These are phyloP conservation scores for Fusarium graminum DNA, from an alignment of 2,329 filamentous ascomycete species.

Conservation along the genomic window DNA sequence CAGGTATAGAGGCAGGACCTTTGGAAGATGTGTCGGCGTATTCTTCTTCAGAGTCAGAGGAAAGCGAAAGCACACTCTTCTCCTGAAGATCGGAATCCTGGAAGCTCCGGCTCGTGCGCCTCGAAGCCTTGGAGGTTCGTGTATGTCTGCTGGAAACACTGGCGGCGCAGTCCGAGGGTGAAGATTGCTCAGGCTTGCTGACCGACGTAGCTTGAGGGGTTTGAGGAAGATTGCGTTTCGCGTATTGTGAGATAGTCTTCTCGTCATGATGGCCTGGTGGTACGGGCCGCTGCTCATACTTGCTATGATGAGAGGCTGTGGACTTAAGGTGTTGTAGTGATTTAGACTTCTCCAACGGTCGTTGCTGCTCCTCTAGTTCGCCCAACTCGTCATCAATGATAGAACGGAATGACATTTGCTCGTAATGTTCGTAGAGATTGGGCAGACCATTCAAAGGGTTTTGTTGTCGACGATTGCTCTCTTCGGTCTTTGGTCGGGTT, in stretches of 20 bases:
- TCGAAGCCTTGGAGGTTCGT: conserved; percentile 66
- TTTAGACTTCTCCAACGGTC: conserved; percentile 23
- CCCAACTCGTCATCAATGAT: conserved; percentile 51
- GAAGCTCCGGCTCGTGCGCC: conserved; percentile 61
- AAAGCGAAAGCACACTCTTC: conserved; percentile 68
- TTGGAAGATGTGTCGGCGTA: conserved; percentile 41
- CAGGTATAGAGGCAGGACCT: conserved; percentile 46
- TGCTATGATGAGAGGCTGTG: conserved; percentile 19
- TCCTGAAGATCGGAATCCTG: conserved; percentile 65
- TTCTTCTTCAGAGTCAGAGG: conserved; percentile 69
- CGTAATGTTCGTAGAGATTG: conserved; percentile 70
- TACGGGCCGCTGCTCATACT: conserved; percentile 33
- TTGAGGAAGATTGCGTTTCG: conserved; percentile 44
- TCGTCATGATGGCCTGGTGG: conserved; percentile 38
- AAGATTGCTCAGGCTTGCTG: conserved; percentile 49
- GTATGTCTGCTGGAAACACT: conserved; percentile 70
- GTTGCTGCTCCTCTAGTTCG: conserved; percentile 29
- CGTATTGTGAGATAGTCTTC: conserved; percentile 46
- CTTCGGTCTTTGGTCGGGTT: conserved; percentile 46
- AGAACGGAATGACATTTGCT: conserved; percentile 66
- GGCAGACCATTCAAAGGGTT: conserved; percentile 58
- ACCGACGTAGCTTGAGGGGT: conserved; percentile 39
- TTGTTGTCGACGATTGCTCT: conserved; percentile 43
- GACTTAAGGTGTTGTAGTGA: conserved; percentile 32
- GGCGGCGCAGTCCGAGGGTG: conserved; percentile 58